These are phyloP conservation scores for Sextonia rubra DNA, from an alignment of 164 flowering plant species.

Conservation along the genomic window DNA sequence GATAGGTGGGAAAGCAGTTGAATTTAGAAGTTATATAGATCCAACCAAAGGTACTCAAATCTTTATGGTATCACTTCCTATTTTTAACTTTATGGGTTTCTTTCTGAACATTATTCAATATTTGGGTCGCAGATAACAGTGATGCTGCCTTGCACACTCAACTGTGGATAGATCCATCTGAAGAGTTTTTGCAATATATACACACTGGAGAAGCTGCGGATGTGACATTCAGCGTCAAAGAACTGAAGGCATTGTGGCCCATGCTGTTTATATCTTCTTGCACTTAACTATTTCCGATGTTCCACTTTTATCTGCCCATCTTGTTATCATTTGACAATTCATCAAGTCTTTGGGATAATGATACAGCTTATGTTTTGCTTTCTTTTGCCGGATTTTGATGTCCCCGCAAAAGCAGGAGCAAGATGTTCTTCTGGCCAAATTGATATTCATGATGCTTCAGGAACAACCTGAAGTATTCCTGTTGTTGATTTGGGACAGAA, in stretches of 20 bases:
- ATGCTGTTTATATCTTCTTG: not conserved
- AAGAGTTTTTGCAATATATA: slow-evolving; percentile 85
- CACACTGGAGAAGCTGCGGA: slow-evolving; percentile 89
- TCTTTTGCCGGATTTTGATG: not conserved
- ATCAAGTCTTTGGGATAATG: not conserved
- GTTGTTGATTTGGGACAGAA: too few relatives aligned
- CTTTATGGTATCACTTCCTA: not conserved
- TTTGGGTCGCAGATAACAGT: slow-evolving; percentile 49
- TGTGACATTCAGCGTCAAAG: slow-evolving; percentile 89
- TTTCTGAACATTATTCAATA: slow-evolving; percentile 2
- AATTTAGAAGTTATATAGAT: slow-evolving; percentile 85
- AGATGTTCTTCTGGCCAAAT: not conserved
- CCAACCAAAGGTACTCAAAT: slow-evolving; percentile 75
- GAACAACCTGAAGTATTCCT: not conserved
- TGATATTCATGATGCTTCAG: not conserved
- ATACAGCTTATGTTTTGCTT: not conserved
- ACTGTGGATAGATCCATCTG: slow-evolving; percentile 93
- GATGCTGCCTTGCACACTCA: slow-evolving; percentile 88
- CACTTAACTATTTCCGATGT: not conserved
- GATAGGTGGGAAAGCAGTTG: slow-evolving; percentile 96
- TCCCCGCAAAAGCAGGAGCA: not conserved
- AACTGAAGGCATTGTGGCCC: slow-evolving; percentile 57
- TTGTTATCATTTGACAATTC: not conserved
- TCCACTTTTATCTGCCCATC: not conserved
- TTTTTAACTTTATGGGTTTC: not conserved